Percentiles rank a stretch among this genome's conserved stretches.
Evolutionary conservation across 208 protist species (phyloP).

Genomic region (Acanthamoeba royreba): DNA sequence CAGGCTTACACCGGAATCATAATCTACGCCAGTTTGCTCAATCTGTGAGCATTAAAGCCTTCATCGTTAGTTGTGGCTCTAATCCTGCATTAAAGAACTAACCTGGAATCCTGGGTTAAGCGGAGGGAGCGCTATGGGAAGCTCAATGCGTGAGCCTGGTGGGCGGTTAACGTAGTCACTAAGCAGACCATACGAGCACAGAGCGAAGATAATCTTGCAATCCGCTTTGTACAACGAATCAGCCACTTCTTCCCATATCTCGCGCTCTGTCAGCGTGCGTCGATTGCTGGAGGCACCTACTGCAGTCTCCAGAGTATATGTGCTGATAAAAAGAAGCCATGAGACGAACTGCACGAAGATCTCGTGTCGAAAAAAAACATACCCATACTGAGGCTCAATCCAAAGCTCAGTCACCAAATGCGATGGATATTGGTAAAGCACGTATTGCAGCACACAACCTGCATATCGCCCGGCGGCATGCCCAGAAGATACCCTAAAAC

Average conservation of each 20-base stretch:
- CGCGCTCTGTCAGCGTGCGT: neutral
- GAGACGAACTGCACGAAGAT: neutral
- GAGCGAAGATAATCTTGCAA: neutral
- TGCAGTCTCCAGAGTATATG: neutral
- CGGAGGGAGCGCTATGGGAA: neutral
- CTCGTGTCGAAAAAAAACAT: neutral
- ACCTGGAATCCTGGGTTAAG: neutral
- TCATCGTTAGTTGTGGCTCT: neutral
- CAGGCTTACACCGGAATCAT: neutral
- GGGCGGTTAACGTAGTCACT: neutral
- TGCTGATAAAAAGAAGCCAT: neutral
- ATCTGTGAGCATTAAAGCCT: too few species aligned
- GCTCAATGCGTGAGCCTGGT: neutral
- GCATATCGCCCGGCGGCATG: neutral
- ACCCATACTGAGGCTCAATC: slow-evolving; percentile 46
- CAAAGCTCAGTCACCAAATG: slow-evolving; percentile 31
- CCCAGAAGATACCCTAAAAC: neutral
- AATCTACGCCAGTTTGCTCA: neutral
- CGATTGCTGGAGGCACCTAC: neutral
- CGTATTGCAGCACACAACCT: slow-evolving; percentile 35
- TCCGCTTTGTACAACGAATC: slow-evolving; percentile 13
- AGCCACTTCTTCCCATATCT: neutral
- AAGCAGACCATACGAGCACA: slow-evolving; percentile 35
- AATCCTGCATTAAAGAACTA: neutral
- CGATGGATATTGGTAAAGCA: slow-evolving; percentile 21